phyloP scores from a whole-genome alignment of 345 rosid species.

The Noccaea bulbosa region DNA sequence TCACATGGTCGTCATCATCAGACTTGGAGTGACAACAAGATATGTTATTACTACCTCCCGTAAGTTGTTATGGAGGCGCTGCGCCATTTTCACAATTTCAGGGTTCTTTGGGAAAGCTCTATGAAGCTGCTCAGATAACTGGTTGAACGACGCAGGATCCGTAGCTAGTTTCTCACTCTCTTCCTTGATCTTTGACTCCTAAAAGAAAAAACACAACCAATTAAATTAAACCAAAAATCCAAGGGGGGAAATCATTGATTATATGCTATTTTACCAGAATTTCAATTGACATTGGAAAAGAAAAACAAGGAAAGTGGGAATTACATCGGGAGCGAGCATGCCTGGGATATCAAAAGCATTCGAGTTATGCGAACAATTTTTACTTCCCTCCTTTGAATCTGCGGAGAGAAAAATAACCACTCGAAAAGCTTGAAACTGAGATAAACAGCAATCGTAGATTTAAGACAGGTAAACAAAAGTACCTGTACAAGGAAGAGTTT shows the following conservation, averaged over 20 bases:
- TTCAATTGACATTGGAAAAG: not conserved
- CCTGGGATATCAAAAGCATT: not conserved
- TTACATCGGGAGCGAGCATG: not conserved
- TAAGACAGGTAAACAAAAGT: not conserved
- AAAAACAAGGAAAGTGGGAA: not conserved
- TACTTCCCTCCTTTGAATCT: not conserved
- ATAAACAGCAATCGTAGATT: not conserved
- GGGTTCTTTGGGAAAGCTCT: not conserved
- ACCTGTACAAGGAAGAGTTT: not conserved
- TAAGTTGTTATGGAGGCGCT: not conserved
- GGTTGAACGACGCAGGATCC: not conserved
- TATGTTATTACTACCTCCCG: not conserved
- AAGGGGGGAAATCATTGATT: too few species aligned
- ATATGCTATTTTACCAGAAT: too few species aligned
- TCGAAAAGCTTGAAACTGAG: not conserved
- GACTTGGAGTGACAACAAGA: not conserved
- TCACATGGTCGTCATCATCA: too few species aligned
- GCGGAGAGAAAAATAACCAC: not conserved
- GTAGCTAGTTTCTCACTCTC: not conserved
- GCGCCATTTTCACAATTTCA: not conserved
- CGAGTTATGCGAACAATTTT: not conserved
- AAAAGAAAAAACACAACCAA: not conserved
- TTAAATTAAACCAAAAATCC: not conserved
- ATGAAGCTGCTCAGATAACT: not conserved
- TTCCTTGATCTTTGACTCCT: not conserved